These are phyloP conservation scores for Seiridium unicorne DNA, from an alignment of 2,329 filamentous ascomycete genomes.

Conservation along the genomic window DNA sequence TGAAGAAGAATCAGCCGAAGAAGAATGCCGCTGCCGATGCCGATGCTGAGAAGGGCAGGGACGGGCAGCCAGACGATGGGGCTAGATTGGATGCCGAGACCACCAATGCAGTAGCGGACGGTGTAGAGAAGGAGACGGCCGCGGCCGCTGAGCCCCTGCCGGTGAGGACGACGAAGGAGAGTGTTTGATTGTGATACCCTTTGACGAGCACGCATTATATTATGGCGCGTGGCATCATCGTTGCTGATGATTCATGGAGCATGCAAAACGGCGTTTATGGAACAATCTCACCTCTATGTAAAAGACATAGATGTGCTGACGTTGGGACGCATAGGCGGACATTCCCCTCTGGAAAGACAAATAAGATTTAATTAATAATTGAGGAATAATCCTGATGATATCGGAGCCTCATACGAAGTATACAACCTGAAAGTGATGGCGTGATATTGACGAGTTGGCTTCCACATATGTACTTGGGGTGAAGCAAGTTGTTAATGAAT, in stretches of 20 bases:
- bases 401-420: neutral
- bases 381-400: neutral
- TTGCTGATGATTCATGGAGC: neutral
- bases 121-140: neutral
- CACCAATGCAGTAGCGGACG: neutral
- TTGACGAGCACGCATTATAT: neutral
- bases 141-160: conserved; percentile 2
- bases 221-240: neutral
- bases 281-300: neutral
- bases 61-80: neutral
- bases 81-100: neutral
- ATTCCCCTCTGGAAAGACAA: neutral
- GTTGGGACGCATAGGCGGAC: neutral
- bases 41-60: conserved; percentile 16
- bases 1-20: conserved; percentile 30
- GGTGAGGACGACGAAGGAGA: neutral
- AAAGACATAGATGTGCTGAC: neutral
- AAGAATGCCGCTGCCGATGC: conserved; percentile 1
- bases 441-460: no score
- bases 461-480: no score
- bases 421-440: no score
- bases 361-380: neutral
- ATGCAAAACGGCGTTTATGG: neutral
- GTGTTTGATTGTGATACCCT: neutral
- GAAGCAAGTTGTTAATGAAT: no score